Conservation (phyloP, 2,329 filamentous ascomycete genomes). For the Aureobasidium zeae region DNA sequence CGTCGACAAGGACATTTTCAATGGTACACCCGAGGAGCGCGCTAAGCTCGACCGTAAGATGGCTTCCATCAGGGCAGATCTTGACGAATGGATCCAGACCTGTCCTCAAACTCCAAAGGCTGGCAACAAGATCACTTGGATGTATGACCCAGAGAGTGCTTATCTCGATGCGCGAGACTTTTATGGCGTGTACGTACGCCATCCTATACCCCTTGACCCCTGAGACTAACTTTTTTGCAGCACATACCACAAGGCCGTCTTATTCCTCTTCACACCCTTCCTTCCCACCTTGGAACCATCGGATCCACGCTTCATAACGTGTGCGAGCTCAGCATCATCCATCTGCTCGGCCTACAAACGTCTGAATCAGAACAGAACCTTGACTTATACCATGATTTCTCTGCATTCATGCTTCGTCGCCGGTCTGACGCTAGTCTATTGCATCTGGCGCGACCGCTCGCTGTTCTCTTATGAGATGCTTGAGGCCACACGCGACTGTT, state of each 20-base stretch:
- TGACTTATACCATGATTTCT: not conserved
- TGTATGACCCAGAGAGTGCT: slow-evolving; percentile 1
- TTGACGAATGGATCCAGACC: not conserved
- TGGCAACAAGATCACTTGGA: slow-evolving; percentile 1
- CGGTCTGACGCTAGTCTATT: not conserved
- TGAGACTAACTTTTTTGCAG: no score
- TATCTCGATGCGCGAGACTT: not conserved
- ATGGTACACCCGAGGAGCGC: not conserved
- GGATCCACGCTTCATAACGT: not conserved
- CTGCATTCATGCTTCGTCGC: slow-evolving; percentile 1
- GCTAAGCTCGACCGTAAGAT: not conserved
- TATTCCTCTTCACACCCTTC: slow-evolving; percentile 1
- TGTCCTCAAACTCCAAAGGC: not conserved
- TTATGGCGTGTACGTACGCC: not conserved
- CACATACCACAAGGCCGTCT: not conserved
- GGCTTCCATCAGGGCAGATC: not conserved
- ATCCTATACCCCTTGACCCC: no score
- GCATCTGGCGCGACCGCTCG: not conserved
- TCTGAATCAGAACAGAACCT: not conserved
- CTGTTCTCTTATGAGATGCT: not conserved
- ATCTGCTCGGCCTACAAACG: not conserved
- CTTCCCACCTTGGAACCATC: not conserved
- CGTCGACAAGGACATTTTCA: not conserved
- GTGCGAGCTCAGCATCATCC: not conserved
- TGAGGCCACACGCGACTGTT: not conserved